phyloP scores from a whole-genome alignment of 495 filamentous ascomycete genomes.

The Daldinia vernicosa region DNA sequence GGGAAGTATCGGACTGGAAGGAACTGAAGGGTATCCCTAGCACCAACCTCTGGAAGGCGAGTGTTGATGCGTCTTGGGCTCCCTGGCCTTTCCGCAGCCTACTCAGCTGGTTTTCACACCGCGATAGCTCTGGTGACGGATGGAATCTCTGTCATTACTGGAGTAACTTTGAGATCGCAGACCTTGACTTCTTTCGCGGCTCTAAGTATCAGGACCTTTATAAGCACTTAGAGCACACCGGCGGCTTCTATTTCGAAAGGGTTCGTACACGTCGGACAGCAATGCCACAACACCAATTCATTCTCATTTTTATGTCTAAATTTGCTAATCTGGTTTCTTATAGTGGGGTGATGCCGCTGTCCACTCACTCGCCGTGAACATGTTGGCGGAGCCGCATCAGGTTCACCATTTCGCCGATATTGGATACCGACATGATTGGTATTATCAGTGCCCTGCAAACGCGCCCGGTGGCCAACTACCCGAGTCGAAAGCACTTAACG shows the following conservation, averaged over 20 bases:
- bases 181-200: slow-evolving; percentile 62
- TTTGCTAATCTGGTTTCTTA: slow-evolving; percentile 5
- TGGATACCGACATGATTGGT: slow-evolving; percentile 62
- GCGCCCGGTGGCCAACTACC: slow-evolving; percentile 53
- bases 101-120: slow-evolving; percentile 51
- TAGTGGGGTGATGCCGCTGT: slow-evolving; percentile 67
- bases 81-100: slow-evolving; percentile 52
- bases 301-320: neutral
- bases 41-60: slow-evolving; percentile 53
- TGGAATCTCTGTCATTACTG: slow-evolving; percentile 67
- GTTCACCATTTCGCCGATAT: slow-evolving; percentile 64
- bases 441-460: slow-evolving; percentile 58
- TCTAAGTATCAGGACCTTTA: slow-evolving; percentile 60
- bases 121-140: slow-evolving; percentile 48
- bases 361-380: slow-evolving; percentile 59
- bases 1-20: slow-evolving; percentile 56
- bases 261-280: slow-evolving; percentile 37
- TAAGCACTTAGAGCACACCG: slow-evolving; percentile 54
- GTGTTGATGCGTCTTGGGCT: slow-evolving; percentile 50
- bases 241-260: slow-evolving; percentile 65
- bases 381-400: slow-evolving; percentile 59
- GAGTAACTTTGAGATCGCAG: slow-evolving; percentile 67
- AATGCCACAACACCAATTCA: neutral
- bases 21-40: slow-evolving; percentile 44
- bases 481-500: slow-evolving; percentile 45